Base-by-base conservation (phyloP, 129 eudicot species). In the Heracleum sosnowskyi region DNA sequence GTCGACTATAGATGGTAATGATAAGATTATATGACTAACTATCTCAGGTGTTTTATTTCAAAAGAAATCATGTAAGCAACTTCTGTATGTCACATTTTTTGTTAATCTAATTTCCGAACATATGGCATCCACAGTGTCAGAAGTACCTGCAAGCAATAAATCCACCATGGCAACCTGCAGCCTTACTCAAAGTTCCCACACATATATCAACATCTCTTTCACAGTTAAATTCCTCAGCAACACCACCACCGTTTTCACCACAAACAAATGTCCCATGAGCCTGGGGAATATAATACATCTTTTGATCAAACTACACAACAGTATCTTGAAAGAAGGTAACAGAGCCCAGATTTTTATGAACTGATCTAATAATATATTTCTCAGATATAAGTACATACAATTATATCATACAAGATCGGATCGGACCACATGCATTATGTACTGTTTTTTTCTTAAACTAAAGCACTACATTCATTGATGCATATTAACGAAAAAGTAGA, bases 111-210 rank as follows among this genome's bases (percentile, higher is more conserved):
- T 11, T 60, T 42, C 31, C 60, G 13, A 44, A 46, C 28, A 40
- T 22, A 41, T 28, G 72, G 40, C 28, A 57, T 26, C 26, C 74
- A 68, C 15, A 33, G 51, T 45, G 5, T 26, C 33, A 36, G 46
- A 26, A 29, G 55, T 84, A 96, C 99, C 99, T 96, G 99, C 97
- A 92, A 29, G 97, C 96, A 77, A 96, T 92, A 87, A 92, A 96
- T 85, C 99, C 99, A 82, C 99, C 99, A 80, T 90, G 95, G 85
- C 97, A 96, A 81, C 99, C 99, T 62, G 92, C 97, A 79, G 99
- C 99, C 86, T 96, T 96, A 82, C 99, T 96, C 70, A 96, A 89
- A 85, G 99, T 96, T 85, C 99, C 99, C 37, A 92, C 80, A 87
- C 97, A 92, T 80, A 96, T 90, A 77, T 96, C 97, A 69, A 96